Evolutionary conservation across 306 rosid genomes (phyloP).

Genomic region (Acacia acuminata): DNA sequence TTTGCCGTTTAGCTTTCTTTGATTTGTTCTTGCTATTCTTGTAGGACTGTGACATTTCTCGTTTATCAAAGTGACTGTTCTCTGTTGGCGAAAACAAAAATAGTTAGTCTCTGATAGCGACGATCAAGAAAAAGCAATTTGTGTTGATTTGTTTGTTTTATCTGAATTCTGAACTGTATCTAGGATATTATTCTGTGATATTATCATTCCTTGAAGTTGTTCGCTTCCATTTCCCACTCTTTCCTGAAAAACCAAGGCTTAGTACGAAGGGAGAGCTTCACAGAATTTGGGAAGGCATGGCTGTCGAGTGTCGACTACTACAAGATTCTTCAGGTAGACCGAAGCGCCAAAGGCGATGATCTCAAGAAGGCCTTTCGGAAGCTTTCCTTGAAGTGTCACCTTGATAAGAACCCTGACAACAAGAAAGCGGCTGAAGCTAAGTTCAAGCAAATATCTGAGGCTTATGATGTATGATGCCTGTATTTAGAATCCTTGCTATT

Average conservation of each 20-base stretch:
- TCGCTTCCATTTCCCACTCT: constrained; percentile 8
- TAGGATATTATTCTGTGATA: not conserved
- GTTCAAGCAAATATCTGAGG: constrained; percentile 93
- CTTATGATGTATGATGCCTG: constrained; percentile 64
- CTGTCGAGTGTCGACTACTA: constrained; percentile 87
- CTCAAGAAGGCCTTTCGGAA: constrained; percentile 80
- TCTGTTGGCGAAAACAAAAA: no score
- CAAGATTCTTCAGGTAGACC: constrained; percentile 87
- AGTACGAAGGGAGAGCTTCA: not conserved
- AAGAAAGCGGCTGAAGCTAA: constrained; percentile 82
- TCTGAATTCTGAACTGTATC: not conserved
- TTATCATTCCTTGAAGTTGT: not conserved
- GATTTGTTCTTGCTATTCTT: no score
- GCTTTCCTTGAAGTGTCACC: constrained; percentile 62
- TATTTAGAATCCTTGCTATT: not conserved
- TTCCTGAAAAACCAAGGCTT: not conserved
- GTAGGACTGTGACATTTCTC: no score
- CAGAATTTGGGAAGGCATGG: constrained; percentile 48
- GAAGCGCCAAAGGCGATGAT: constrained; percentile 83
- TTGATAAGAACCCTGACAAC: constrained; percentile 59
- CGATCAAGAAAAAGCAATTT: not conserved
- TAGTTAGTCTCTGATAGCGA: no score
- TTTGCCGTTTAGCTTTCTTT: no score
- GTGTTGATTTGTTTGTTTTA: not conserved
- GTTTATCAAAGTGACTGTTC: no score